These are phyloP conservation scores for Linnemannia elongata DNA, from an alignment of 192 early-diverging fungal species.

Conservation along the genomic window DNA sequence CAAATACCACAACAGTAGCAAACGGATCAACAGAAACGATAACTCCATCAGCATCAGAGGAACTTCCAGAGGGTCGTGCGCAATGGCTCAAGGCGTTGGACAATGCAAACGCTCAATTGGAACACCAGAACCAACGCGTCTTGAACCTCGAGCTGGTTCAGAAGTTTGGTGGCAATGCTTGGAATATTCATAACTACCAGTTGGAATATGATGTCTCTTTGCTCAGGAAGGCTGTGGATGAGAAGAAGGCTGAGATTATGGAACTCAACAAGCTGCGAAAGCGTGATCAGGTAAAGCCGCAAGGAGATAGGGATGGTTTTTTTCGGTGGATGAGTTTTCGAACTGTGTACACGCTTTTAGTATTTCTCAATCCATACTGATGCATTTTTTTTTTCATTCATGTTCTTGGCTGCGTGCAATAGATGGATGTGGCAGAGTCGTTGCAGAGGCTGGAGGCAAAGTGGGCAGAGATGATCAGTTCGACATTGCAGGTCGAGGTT, in stretches of 20 bases:
- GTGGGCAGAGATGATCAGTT: slow-evolving; percentile 65
- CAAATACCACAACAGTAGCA: neutral
- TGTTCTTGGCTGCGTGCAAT: neutral
- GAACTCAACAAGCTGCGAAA: slow-evolving; percentile 67
- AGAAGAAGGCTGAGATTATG: slow-evolving; percentile 56
- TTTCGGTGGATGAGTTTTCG: too few species aligned
- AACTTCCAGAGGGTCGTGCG: slow-evolving; percentile 54
- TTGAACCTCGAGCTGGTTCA: slow-evolving; percentile 65
- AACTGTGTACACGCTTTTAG: too few species aligned
- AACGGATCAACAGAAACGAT: slow-evolving; percentile 2
- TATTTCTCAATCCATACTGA: too few species aligned
- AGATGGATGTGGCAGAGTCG: slow-evolving; percentile 57
- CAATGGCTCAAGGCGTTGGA: slow-evolving; percentile 61
- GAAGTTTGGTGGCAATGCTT: slow-evolving; percentile 70
- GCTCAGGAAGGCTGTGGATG: slow-evolving; percentile 58
- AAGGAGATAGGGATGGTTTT: too few species aligned
- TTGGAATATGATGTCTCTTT: slow-evolving; percentile 58
- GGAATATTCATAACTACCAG: slow-evolving; percentile 71
- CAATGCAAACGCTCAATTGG: slow-evolving; percentile 67
- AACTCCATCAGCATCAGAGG: slow-evolving; percentile 40
- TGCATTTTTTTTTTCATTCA: neutral
- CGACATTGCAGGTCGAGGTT: slow-evolving; percentile 66
- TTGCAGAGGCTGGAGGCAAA: slow-evolving; percentile 63
- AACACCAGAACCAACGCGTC: slow-evolving; percentile 65
- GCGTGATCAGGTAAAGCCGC: slow-evolving; percentile 58